These are phyloP conservation scores for Cymbopogon citratus DNA, from an alignment of 176 grass and related monocot genomes.

Conservation along the genomic window DNA sequence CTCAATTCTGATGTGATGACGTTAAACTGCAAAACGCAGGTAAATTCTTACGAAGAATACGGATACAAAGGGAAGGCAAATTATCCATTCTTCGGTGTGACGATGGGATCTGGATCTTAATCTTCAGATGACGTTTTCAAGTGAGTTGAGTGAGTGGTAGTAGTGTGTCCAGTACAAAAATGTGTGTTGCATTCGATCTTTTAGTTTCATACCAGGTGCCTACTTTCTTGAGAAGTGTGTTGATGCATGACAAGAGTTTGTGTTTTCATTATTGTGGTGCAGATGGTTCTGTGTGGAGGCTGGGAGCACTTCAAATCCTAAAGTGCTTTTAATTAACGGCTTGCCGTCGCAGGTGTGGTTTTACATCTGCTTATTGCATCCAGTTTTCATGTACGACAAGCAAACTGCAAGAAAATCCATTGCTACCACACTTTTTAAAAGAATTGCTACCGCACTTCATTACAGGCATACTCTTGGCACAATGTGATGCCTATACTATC, in stretches of 20 bases:
- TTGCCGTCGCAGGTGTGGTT: slow-evolving; percentile 65
- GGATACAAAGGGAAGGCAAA: slow-evolving; percentile 83
- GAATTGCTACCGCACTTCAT: no score
- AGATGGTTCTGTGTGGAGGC: slow-evolving; percentile 85
- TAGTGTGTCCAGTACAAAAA: background rate
- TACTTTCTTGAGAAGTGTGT: no score
- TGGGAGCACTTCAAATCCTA: slow-evolving; percentile 61
- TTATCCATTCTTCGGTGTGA: slow-evolving; percentile 45
- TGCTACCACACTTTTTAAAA: no score
- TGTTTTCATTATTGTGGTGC: slow-evolving; percentile 22
- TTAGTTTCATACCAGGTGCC: slow-evolving; percentile 22
- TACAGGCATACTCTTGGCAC: no score
- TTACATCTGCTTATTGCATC: no score
- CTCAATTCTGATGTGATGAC: background rate
- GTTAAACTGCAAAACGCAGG: slow-evolving; percentile 16
- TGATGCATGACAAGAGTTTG: background rate
- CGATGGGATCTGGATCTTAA: slow-evolving; percentile 44
- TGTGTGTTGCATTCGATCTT: no score
- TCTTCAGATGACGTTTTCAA: slow-evolving; percentile 65
- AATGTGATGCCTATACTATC: no score
- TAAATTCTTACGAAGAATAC: slow-evolving; percentile 72
- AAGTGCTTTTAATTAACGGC: slow-evolving; percentile 68
- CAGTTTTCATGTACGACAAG: no score
- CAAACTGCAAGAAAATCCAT: no score
- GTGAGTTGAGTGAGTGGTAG: slow-evolving; percentile 53